Evolutionary conservation across 768 basidiomycete species (phyloP).

Genomic region (Gyrodon lividus): DNA sequence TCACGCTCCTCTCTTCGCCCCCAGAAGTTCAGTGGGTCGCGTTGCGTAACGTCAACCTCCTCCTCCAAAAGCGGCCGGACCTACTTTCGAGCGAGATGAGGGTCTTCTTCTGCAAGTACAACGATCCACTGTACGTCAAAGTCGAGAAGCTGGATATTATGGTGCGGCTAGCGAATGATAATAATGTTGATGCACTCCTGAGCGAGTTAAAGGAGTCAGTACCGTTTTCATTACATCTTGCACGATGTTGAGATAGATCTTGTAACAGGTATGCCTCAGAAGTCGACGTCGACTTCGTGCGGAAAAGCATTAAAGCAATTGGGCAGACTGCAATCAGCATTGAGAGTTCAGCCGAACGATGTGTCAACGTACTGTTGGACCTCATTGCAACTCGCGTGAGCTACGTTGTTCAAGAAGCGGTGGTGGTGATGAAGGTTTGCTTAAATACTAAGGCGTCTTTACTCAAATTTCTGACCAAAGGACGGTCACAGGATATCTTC

Average conservation of each 20-base stretch:
- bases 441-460: neutral
- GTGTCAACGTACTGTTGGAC: slow-evolving; percentile 91
- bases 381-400: slow-evolving; percentile 91
- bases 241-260: slow-evolving; percentile 1
- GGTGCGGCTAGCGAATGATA: slow-evolving; percentile 88
- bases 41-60: slow-evolving; percentile 91
- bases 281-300: slow-evolving; percentile 97
- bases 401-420: slow-evolving; percentile 97
- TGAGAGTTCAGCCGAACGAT: slow-evolving; percentile 87
- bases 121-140: slow-evolving; percentile 98
- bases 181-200: slow-evolving; percentile 90
- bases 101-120: slow-evolving; percentile 99
- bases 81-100: slow-evolving; percentile 95
- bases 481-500: slow-evolving; percentile 81
- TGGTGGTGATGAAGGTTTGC: slow-evolving; percentile 96
- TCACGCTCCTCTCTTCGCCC: slow-evolving; percentile 93
- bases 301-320: slow-evolving; percentile 92
- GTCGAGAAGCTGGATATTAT: slow-evolving; percentile 98
- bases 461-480: neutral
- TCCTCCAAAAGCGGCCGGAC: slow-evolving; percentile 91
- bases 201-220: slow-evolving; percentile 95
- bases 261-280: slow-evolving; percentile 84
- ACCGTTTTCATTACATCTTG: neutral
- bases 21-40: slow-evolving; percentile 99
- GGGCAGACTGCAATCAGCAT: slow-evolving; percentile 97